A percentile compares a stretch with the other conserved stretches of the same genome.
These are phyloP conservation scores for Hygrophorus pudorinus DNA, from an alignment of 768 basidiomycete genomes.

Conservation along the genomic window DNA sequence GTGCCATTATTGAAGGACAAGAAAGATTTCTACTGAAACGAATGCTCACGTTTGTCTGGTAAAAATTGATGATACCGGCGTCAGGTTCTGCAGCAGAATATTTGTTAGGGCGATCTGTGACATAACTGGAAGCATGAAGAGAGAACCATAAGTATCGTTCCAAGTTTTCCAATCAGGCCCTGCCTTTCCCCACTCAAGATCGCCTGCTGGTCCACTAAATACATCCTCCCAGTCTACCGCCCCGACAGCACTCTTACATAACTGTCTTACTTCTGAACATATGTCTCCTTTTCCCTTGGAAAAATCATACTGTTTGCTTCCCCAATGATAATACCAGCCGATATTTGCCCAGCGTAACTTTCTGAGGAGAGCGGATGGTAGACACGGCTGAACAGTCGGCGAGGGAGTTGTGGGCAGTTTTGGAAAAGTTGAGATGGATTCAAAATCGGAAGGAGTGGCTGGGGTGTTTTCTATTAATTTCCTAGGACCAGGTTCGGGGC, in stretches of 20 bases:
- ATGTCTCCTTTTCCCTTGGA: constrained; percentile 57
- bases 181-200: constrained; percentile 40
- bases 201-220: constrained; percentile 26
- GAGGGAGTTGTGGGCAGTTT: constrained; percentile 64
- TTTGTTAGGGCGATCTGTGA: constrained; percentile 1
- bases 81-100: constrained; percentile 64
- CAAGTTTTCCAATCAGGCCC: constrained; percentile 64
- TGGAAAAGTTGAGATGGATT: constrained; percentile 39
- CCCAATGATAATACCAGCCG: constrained; percentile 96
- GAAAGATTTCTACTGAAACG: neutral
- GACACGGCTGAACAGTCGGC: constrained; percentile 37
- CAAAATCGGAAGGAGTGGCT: constrained; percentile 46
- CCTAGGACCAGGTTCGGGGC: constrained; percentile 39
- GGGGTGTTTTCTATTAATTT: constrained; percentile 66
- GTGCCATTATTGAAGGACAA: constrained; percentile 2
- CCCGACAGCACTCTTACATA: constrained; percentile 57
- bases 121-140: neutral
- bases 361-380: constrained; percentile 47
- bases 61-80: constrained; percentile 95
- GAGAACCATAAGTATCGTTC: constrained; percentile 69
- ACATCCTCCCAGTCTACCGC: constrained; percentile 64
- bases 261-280: constrained; percentile 37
- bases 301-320: constrained; percentile 91
- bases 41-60: constrained; percentile 55
- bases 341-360: constrained; percentile 95